Evolutionary conservation across 495 filamentous ascomycete genomes (phyloP), one percentile per base, ranked within the genome.

Genomic region (Annulohypoxylon stygium): DNA sequence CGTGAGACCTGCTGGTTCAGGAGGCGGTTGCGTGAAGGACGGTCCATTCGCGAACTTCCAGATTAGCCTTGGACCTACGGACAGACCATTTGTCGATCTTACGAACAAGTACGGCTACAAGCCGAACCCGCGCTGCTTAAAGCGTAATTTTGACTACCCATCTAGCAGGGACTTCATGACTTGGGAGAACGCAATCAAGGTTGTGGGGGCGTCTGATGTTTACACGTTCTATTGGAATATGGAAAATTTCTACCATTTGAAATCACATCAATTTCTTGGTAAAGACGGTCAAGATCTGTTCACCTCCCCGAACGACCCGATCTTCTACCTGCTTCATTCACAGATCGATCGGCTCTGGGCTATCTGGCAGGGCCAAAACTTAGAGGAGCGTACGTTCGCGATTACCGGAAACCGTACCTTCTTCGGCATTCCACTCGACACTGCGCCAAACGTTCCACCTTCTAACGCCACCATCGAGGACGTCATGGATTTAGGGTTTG

Each of bases 331-430:
- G 14, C 89, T 91, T 75, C 90, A 92, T 70, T 84, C 82, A 7
- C 85, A 87, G 83, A 83, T 92, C 57, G 90, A 92, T 76, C 86
- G 87, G 20, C 43, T 87, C 5, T 91, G 85, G 84, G 88, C 86
- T 80, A 88, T 89, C 25, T 92, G 90, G 89, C 89, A 92, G 78
- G 86, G 83, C 37, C 72, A 84, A 26, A 47, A 70, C 51, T 48
- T 66, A 4, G 53, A 65, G 26, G 12, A 73, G 23, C 64, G 70
- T 9, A 69, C 59, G 51, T 65, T 60, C 34, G 61, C 43, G 1
- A 54, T 65, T 45, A 53, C 25, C 12, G 71, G 67, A 2, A 74
- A 68, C 39, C 61, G 71, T n/a, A 74, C 74, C 12, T 70, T 76
- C 61, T 66, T 70, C 20, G 64, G 63, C 23, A 70, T 65, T n/a